These are phyloP conservation scores for Myxozyma mucilagina DNA, from an alignment of 805 yeast genomes.

Conservation along the genomic window DNA sequence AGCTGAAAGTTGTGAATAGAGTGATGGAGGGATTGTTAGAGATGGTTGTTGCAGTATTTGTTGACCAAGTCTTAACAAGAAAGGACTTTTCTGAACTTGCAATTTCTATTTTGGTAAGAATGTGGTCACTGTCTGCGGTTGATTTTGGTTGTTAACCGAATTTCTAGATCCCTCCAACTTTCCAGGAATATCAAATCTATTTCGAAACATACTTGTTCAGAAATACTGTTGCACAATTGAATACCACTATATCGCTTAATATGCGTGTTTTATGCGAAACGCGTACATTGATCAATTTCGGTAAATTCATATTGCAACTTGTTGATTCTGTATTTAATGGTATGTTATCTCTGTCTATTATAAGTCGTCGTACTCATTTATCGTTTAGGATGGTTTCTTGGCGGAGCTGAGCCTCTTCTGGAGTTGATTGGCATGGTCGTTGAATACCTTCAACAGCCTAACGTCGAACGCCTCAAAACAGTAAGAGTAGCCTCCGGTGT, in stretches of 20 bases:
- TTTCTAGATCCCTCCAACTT: conserved; percentile 32
- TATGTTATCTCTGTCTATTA: background rate
- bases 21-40: conserved; percentile 33
- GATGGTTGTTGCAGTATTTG: conserved; percentile 32
- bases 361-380: background rate
- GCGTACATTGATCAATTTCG: conserved; percentile 28
- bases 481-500: conserved; percentile 23
- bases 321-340: conserved; percentile 30
- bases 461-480: conserved; percentile 23
- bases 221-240: conserved; percentile 30
- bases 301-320: conserved; percentile 24
- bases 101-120: conserved; percentile 22
- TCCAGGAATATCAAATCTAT: conserved; percentile 31
- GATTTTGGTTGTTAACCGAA: background rate
- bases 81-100: conserved; percentile 32
- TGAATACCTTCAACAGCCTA: conserved; percentile 29
- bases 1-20: conserved; percentile 23
- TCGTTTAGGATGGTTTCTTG: conserved; percentile 29
- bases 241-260: conserved; percentile 25
- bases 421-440: conserved; percentile 32
- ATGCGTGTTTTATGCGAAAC: conserved; percentile 22
- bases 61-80: conserved; percentile 30
- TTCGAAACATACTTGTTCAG: conserved; percentile 33
- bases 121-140: background rate
- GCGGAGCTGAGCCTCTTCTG: conserved; percentile 32